Evolutionary conservation across 768 basidiomycete genomes (phyloP), one percentile per base, ranked within the genome.

Genomic region (Cubamyces lactineus): DNA sequence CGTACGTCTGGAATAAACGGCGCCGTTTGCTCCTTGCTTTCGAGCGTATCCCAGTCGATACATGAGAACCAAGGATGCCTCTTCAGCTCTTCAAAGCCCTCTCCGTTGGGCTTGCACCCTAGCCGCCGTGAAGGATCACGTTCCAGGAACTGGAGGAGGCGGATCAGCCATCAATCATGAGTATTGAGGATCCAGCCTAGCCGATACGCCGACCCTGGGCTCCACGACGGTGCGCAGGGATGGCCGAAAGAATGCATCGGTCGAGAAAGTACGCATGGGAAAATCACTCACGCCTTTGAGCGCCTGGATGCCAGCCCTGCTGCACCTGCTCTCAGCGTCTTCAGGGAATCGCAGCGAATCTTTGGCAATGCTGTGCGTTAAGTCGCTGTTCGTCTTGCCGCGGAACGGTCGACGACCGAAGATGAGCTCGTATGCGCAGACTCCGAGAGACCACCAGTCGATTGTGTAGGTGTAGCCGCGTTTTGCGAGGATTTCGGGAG

Each of bases 401-500:
- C 96, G 82, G 80, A 96, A 97, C 1, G 95, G 95, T 43, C 95
- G 83, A 57, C 91, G 86, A 28, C 94, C 94, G 69, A 96, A 96
- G 24, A 96, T 83, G 23, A 98, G 84, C 70, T 98, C 95, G 72
- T 92, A 96, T 50, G 91, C 88, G 74, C 94, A 92, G 57, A 98
- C 91, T 17, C 95, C 95, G 0, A 98, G 84, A 19, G 94, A 96
- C 95, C 95, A 98, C 92, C 94, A 97, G 74, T 98, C 95, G 67
- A 97, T 93, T 38, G 88, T 87, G 70, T 88, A 94, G 3, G 93
- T 94, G 75, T 99, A 99, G 16, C 96, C 96, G 63, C 92, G 87
- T 75, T 97, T 97, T 47, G 86, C 80, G 43, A 99, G 79, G 48
- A 99, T 96, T 86, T 91, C 88, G 2, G 89, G 89, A 43, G 90